Percentiles rank a stretch among this genome's conserved stretches.
phyloP scores from a whole-genome alignment of 2,329 filamentous ascomycete species.

The Chrysoporthe austroafricana region DNA sequence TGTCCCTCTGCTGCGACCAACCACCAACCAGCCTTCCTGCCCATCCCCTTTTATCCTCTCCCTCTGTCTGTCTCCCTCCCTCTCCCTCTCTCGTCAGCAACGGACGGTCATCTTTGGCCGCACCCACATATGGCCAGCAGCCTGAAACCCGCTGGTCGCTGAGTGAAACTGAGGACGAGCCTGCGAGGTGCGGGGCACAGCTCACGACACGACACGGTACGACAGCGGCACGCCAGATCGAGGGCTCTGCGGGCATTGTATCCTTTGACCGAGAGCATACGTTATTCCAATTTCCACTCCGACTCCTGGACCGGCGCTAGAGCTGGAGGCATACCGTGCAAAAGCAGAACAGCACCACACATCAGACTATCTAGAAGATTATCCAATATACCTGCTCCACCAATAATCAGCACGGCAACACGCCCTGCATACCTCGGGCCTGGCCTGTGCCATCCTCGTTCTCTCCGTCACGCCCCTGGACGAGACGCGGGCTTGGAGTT shows the following conservation, averaged over 20 bases:
- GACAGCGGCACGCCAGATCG: not conserved
- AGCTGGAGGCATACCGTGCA: not conserved
- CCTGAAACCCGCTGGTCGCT: not conserved
- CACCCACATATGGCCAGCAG: not conserved
- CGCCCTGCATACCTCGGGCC: not conserved
- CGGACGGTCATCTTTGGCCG: not conserved
- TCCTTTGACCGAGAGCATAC: not conserved
- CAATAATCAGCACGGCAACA: not conserved
- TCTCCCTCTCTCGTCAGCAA: not conserved
- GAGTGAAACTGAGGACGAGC: not conserved
- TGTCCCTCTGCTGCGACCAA: not conserved
- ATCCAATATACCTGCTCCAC: slow-evolving; percentile 4
- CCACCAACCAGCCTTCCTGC: not conserved
- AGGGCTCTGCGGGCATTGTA: not conserved
- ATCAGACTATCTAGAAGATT: not conserved
- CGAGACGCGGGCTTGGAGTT: not conserved
- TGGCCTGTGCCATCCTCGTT: slow-evolving; percentile 10
- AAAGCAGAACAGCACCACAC: no score
- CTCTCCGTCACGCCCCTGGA: not conserved
- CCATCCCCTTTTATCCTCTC: not conserved
- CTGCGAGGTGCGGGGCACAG: not conserved
- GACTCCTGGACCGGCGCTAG: not conserved
- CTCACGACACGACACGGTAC: not conserved
- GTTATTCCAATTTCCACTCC: not conserved
- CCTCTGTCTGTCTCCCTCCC: not conserved